Evolutionary conservation across 1,284 basidiomycete genomes (phyloP).

Genomic region (Pyrrhoderma noxium): DNA sequence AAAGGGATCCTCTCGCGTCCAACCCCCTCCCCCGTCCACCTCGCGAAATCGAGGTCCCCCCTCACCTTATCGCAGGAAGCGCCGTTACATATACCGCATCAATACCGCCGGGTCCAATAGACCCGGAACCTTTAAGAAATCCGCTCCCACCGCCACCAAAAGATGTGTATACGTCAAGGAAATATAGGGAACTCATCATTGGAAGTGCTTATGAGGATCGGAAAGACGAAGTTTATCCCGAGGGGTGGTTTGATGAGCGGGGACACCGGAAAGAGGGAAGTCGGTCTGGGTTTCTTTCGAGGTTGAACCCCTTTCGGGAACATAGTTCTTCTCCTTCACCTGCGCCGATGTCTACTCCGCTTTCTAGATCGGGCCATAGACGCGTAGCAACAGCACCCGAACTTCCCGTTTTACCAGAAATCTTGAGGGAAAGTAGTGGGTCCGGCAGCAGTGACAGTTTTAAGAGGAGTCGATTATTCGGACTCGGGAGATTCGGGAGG

Average conservation of each 20-base stretch:
- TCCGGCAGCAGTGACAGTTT: background rate
- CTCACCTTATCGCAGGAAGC: slow-evolving; percentile 9
- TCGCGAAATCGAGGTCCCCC: slow-evolving; percentile 10
- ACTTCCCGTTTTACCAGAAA: background rate
- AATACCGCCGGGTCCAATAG: background rate
- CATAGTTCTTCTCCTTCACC: background rate
- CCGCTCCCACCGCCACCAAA: slow-evolving; percentile 13
- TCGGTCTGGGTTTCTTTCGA: slow-evolving; percentile 1
- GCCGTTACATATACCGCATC: slow-evolving; percentile 6
- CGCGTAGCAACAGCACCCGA: slow-evolving; percentile 11
- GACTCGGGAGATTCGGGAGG: slow-evolving; percentile 1
- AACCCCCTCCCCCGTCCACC: slow-evolving; percentile 16
- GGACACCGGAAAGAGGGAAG: slow-evolving; percentile 1
- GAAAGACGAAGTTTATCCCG: slow-evolving; percentile 11
- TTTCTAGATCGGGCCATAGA: slow-evolving; percentile 7
- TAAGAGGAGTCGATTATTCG: background rate
- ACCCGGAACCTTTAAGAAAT: slow-evolving; percentile 5
- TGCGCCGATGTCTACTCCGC: background rate
- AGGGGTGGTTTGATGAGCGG: slow-evolving; percentile 14
- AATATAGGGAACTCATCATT: slow-evolving; percentile 10
- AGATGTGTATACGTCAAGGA: slow-evolving; percentile 14
- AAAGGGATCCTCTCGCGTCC: background rate
- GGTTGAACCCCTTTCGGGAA: slow-evolving; percentile 13
- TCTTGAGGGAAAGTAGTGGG: background rate
- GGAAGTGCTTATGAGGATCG: slow-evolving; percentile 11